Evolutionary conservation across 441 rosid genomes (phyloP), one percentile per base, ranked within the genome.

Genomic region (Hura crepitans): DNA sequence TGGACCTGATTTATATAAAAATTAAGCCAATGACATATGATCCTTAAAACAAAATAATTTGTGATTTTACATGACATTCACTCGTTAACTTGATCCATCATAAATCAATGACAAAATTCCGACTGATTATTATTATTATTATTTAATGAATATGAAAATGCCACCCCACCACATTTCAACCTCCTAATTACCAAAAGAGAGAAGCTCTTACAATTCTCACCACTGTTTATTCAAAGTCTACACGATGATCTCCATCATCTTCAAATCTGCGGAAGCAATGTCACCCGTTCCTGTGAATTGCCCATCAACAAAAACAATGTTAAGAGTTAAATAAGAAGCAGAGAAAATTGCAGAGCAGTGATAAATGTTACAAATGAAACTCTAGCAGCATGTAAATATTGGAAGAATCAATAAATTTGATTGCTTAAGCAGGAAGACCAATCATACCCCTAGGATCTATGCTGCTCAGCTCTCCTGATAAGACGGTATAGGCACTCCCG

Each of bases 401-500:
- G 43, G 56, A 30, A 15, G 57, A 42, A 42, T 42, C 46, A 42
- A 42, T 9, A 9, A 39, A 37, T 35, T 33, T 11, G 42, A 31
- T 25, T 67, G 30, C 39, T 57, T 39, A 62, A 49, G 11, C 13
- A 7, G 76, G 51, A 37, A 51, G 18, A 55, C 22, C 17, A 17
- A 46, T 31, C 57, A 20, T 39, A 54, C 75, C 60, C 6, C 23
- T 49, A 4, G 30, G 51, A 43, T 45, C 17, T 20, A 45, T 70
- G n/a, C 7, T 35, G 50, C 45, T 83, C 74, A 83, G 14, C 43
- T 57, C 49, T 66, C 74, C 58, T 58, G 31, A 51, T 77, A 75
- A 23, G 86, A 76, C n/a, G 97, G 97, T 65, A 93, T 90, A n/a
- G 89, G 88, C 67, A 89, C 94, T 65, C 96, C 94, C 3, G 83